Conservation (phyloP, 164 flowering plant genomes). For the Berberis thunbergii region DNA sequence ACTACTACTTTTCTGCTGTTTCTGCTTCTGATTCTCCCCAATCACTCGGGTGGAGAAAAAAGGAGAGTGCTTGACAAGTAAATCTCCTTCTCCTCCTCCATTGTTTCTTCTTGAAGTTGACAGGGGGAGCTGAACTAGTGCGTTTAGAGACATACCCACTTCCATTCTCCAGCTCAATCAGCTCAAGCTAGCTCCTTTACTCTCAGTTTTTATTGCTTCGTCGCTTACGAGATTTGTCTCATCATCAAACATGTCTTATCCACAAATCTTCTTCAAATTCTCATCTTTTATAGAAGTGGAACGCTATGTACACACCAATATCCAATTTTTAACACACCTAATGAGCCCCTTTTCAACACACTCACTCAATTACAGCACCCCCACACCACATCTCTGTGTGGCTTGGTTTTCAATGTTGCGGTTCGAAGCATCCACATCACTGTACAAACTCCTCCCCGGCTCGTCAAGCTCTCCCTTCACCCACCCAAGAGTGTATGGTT, state of each 20-base stretch:
- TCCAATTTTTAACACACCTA: too few species aligned
- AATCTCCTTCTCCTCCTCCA: slow-evolving; percentile 12
- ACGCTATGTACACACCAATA: too few species aligned
- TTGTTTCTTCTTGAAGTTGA: slow-evolving; percentile 25
- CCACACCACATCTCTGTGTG: too few species aligned
- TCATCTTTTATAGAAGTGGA: too few species aligned
- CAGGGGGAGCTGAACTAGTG: slow-evolving; percentile 47
- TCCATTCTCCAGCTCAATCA: slow-evolving; percentile 41
- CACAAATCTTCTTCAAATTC: too few species aligned
- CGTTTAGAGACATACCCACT: slow-evolving; percentile 67
- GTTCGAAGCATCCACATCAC: too few species aligned
- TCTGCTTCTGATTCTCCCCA: slow-evolving; percentile 11
- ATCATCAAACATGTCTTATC: too few species aligned
- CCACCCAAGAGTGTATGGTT: neutral
- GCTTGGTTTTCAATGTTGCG: too few species aligned
- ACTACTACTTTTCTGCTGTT: neutral
- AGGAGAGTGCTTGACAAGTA: slow-evolving; percentile 33
- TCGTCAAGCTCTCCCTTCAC: neutral
- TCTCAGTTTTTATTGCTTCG: neutral
- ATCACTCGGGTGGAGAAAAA: slow-evolving; percentile 22
- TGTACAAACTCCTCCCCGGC: neutral
- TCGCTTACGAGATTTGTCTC: too few species aligned
- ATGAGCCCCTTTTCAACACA: too few species aligned
- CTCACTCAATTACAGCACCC: too few species aligned
- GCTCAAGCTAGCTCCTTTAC: neutral